Conservation (phyloP, 805 yeast species). For the Schizosaccharomyces japonicus region DNA sequence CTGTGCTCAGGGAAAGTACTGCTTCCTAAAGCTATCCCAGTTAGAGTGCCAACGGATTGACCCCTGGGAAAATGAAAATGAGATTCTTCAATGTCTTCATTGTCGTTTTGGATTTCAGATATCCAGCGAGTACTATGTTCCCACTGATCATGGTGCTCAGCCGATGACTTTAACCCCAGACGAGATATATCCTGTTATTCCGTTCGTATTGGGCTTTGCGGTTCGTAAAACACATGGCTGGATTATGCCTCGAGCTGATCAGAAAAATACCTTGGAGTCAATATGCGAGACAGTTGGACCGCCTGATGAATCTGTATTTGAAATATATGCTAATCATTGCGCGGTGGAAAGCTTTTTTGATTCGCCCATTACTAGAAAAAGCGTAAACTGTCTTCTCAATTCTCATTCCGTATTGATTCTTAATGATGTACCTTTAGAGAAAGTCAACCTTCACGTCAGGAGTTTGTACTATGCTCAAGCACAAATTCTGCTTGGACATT, state of each 20-base stretch:
- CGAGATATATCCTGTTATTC: slow-evolving; percentile 21
- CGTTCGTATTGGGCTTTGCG: slow-evolving; percentile 32
- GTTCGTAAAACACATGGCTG: slow-evolving; percentile 31
- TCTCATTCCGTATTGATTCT: slow-evolving; percentile 12
- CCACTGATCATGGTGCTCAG: slow-evolving; percentile 39
- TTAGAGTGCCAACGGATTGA: slow-evolving; percentile 24
- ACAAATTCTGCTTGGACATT: slow-evolving; percentile 39
- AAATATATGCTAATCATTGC: slow-evolving; percentile 19
- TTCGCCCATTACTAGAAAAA: slow-evolving; percentile 4
- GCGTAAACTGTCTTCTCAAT: slow-evolving; percentile 7
- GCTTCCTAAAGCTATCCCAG: slow-evolving; percentile 38
- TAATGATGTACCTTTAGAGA: slow-evolving; percentile 16
- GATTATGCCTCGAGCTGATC: slow-evolving; percentile 36
- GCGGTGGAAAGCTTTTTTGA: slow-evolving; percentile 24
- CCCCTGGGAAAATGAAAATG: slow-evolving; percentile 30
- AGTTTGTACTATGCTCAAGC: slow-evolving; percentile 30
- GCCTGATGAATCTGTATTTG: slow-evolving; percentile 19
- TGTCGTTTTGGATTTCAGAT: slow-evolving; percentile 56
- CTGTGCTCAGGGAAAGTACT: slow-evolving; percentile 43
- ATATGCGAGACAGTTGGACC: slow-evolving; percentile 50
- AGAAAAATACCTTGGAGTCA: slow-evolving; percentile 47
- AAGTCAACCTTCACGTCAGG: not conserved
- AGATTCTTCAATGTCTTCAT: slow-evolving; percentile 49
- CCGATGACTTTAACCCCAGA: slow-evolving; percentile 20
- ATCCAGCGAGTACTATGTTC: slow-evolving; percentile 30